Evolutionary conservation across 2,329 filamentous ascomycete genomes (phyloP).

Genomic region (Coniochaeta sp.): DNA sequence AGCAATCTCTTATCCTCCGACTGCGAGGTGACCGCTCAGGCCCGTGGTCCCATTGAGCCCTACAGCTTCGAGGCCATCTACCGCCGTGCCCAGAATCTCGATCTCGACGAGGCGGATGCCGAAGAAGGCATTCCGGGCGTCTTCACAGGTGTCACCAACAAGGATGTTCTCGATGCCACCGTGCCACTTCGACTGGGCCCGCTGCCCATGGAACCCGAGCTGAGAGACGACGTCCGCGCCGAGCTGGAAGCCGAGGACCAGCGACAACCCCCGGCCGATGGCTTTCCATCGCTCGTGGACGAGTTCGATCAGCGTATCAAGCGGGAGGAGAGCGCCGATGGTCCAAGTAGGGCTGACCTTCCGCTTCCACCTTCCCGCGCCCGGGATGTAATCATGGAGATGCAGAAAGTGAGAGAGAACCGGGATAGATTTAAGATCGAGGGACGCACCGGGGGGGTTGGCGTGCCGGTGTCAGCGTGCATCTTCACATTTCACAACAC

Average conservation of each 20-base stretch:
- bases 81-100: conserved; percentile 49
- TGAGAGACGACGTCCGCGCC: conserved; percentile 78
- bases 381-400: conserved; percentile 86
- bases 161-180: conserved; percentile 49
- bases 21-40: conserved; percentile 51
- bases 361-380: conserved; percentile 84
- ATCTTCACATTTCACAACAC: conserved; percentile 99
- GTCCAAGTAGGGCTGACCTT: conserved; percentile 68
- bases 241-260: conserved; percentile 81
- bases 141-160: conserved; percentile 55
- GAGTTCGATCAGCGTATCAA: conserved; percentile 87
- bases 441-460: conserved; percentile 72
- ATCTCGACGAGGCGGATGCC: conserved; percentile 55
- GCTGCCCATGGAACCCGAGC: conserved; percentile 73
- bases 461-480: conserved; percentile 77
- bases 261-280: conserved; percentile 63
- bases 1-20: conserved; percentile 61
- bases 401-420: conserved; percentile 88
- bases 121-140: conserved; percentile 58
- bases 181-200: conserved; percentile 67
- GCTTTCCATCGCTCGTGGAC: conserved; percentile 69
- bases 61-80: conserved; percentile 56
- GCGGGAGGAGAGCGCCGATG: conserved; percentile 81
- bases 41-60: conserved; percentile 56
- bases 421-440: conserved; percentile 88